Conservation (phyloP, 257 asterid species). For the Lavandula angustifolia region DNA sequence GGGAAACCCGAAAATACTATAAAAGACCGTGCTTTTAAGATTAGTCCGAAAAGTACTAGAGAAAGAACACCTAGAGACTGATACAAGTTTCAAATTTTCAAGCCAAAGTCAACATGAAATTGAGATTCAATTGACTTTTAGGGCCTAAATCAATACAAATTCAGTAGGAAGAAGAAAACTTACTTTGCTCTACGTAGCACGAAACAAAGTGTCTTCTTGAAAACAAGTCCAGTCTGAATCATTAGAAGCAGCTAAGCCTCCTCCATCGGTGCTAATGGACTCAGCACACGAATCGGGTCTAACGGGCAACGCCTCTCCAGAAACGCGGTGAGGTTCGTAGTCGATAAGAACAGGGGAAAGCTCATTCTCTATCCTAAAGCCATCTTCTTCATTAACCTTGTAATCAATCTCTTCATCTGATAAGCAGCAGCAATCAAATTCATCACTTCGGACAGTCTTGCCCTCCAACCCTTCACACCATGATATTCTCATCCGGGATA, state of each 20-base stretch:
- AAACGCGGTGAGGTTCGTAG: constrained; percentile 45
- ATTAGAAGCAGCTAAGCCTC: constrained; percentile 61
- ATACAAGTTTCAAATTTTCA: background rate
- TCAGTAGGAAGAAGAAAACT: constrained; percentile 2
- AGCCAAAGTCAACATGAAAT: too few species aligned
- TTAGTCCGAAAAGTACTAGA: too few species aligned
- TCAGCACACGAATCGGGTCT: constrained; percentile 46
- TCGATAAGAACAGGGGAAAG: constrained; percentile 52
- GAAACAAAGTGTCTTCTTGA: constrained; percentile 40
- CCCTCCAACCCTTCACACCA: constrained; percentile 65
- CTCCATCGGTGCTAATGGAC: constrained; percentile 74
- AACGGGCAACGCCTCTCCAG: constrained; percentile 21
- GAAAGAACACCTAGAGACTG: background rate
- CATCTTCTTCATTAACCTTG: constrained; percentile 26
- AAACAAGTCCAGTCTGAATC: constrained; percentile 73
- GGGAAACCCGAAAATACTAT: too few species aligned
- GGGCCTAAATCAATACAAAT: too few species aligned
- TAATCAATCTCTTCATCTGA: constrained; percentile 62
- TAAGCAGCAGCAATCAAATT: constrained; percentile 63
- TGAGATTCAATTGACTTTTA: too few species aligned
- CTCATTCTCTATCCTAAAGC: constrained; percentile 26
- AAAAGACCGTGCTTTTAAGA: too few species aligned
- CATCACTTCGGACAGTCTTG: constrained; percentile 44
- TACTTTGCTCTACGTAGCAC: constrained; percentile 31
- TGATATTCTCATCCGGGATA: constrained; percentile 67